A percentile compares a stretch with the other conserved stretches of the same genome.
Evolutionary conservation across 768 basidiomycete species (phyloP).

Genomic region (Chalciporus piperatus): DNA sequence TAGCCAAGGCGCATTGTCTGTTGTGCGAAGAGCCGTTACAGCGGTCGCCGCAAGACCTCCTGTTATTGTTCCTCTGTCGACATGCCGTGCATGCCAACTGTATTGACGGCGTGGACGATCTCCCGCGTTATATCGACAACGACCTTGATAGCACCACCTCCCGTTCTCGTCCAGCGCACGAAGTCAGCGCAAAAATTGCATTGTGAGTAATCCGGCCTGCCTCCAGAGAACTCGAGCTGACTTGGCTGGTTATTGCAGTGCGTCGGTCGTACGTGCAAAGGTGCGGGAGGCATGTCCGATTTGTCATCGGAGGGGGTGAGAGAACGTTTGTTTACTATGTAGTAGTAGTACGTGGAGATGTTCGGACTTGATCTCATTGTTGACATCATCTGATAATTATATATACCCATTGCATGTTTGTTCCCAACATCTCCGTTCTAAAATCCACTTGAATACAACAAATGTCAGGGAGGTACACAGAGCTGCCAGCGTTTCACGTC

Average conservation of each 20-base stretch:
- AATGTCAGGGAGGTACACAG: no score
- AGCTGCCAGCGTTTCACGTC: background rate
- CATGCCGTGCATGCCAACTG: conserved; percentile 85
- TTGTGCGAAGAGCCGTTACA: conserved; percentile 63
- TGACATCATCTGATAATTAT: conserved; percentile 1
- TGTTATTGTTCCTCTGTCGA: conserved; percentile 80
- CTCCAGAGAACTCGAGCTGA: background rate
- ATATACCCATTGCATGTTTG: conserved; percentile 10
- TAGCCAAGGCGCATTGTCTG: conserved; percentile 64
- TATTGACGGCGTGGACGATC: conserved; percentile 58
- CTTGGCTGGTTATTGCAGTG: conserved; percentile 37
- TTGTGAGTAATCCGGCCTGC: conserved; percentile 51
- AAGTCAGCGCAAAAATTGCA: conserved; percentile 71
- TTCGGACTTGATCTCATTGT: conserved; percentile 11
- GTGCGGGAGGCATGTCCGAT: conserved; percentile 74
- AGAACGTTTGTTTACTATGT: conserved; percentile 27
- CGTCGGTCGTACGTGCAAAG: conserved; percentile 65
- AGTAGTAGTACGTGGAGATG: background rate
- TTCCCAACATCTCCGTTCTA: no score
- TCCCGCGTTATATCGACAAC: conserved; percentile 61
- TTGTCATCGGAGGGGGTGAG: conserved; percentile 60
- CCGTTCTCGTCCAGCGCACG: conserved; percentile 35
- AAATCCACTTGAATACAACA: no score
- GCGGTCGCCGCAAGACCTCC: conserved; percentile 55
- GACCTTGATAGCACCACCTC: conserved; percentile 38